phyloP scores from a whole-genome alignment of 2,329 filamentous ascomycete species.

The Dothideomycetes sp. region DNA sequence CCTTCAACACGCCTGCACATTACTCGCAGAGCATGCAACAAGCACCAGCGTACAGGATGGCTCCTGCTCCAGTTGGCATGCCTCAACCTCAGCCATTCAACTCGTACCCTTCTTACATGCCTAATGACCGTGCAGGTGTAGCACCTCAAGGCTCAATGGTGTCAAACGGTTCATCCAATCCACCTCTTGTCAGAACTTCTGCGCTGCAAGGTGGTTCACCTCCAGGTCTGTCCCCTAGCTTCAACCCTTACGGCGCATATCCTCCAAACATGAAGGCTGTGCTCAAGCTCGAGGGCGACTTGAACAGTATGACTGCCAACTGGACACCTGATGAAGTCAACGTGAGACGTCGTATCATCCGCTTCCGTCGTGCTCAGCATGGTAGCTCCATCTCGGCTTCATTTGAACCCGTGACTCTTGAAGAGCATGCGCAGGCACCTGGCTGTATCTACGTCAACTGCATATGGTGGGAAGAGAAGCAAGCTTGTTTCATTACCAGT shows the following conservation, averaged over 20 bases:
- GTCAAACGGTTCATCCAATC: conserved; percentile 38
- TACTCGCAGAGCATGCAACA: conserved; percentile 19
- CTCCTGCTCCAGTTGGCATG: conserved; percentile 10
- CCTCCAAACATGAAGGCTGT: conserved; percentile 63
- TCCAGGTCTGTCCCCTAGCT: conserved; percentile 40
- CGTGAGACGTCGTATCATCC: conserved; percentile 71
- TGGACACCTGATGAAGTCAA: conserved; percentile 79
- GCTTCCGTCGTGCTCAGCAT: conserved; percentile 74
- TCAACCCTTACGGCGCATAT: conserved; percentile 74
- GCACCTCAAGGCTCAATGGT: conserved; percentile 30
- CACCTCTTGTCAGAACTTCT: conserved; percentile 58
- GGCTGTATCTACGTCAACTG: conserved; percentile 94
- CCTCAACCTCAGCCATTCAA: conserved; percentile 19
- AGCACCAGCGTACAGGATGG: conserved; percentile 12
- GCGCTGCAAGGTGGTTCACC: conserved; percentile 49
- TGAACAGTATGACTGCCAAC: conserved; percentile 71
- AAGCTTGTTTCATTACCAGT: conserved; percentile 86
- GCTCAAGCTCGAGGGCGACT: conserved; percentile 75
- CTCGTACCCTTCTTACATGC: conserved; percentile 35
- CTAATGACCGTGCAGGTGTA: conserved; percentile 32
- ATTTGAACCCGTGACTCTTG: conserved; percentile 69
- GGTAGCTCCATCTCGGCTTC: conserved; percentile 73
- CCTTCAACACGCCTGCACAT: conserved; percentile 30
- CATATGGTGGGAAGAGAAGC: conserved; percentile 91
- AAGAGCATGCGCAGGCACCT: conserved; percentile 57